Conservation (phyloP, 257 asterid genomes). For the Solanum pinnatisectum region DNA sequence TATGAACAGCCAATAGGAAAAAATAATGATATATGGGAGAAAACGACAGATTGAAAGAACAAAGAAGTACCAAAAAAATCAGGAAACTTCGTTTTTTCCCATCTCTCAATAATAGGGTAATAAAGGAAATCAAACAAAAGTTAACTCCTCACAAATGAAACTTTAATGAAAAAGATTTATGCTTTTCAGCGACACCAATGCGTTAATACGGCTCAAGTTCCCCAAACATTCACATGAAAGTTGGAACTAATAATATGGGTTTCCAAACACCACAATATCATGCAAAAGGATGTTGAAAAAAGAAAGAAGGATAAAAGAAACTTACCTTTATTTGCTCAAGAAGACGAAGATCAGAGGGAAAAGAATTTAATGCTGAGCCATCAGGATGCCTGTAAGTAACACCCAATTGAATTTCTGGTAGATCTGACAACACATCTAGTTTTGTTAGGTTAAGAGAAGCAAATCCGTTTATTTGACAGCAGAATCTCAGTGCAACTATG, state of each 20-base stretch:
- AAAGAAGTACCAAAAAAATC: background rate
- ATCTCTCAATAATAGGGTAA: background rate
- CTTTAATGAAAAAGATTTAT: background rate
- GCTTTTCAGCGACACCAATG: background rate
- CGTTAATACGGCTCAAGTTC: background rate
- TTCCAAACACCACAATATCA: background rate
- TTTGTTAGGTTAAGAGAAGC: slow-evolving; percentile 87
- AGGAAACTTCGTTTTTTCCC: background rate
- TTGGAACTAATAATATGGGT: background rate
- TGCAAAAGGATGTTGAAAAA: background rate
- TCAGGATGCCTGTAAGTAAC: slow-evolving; percentile 49
- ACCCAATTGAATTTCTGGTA: slow-evolving; percentile 68
- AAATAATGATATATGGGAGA: background rate
- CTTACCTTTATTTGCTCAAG: slow-evolving; percentile 69
- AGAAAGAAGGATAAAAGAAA: background rate
- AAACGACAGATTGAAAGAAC: background rate
- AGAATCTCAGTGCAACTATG: slow-evolving; percentile 57
- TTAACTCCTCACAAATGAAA: background rate
- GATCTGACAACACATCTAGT: slow-evolving; percentile 80
- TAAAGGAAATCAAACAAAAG: background rate
- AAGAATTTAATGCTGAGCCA: slow-evolving; percentile 59
- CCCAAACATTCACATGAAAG: background rate
- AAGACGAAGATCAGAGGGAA: slow-evolving; percentile 65
- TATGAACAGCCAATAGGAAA: background rate
- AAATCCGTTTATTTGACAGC: slow-evolving; percentile 82